Evolutionary conservation across 2,329 filamentous ascomycete species (phyloP).

Genomic region (Alternaria angustiovoidea): DNA sequence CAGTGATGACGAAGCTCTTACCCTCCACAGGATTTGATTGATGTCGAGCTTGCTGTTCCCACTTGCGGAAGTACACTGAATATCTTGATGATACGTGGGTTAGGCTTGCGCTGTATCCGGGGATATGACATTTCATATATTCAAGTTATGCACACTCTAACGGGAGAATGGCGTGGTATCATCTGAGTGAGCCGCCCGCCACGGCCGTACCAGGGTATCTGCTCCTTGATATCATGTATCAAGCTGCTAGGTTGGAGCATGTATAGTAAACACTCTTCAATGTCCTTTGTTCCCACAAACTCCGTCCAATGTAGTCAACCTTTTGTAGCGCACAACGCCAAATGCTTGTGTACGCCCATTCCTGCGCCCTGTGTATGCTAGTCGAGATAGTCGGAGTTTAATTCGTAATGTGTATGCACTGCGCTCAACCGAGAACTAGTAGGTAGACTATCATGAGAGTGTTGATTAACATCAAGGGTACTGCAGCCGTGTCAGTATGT

Average conservation of each 20-base stretch:
- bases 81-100: too few species aligned
- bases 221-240: background rate
- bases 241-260: background rate
- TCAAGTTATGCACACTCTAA: background rate
- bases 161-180: background rate
- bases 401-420: constrained; percentile 9
- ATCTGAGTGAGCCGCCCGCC: background rate
- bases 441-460: constrained; percentile 51
- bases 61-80: too few species aligned
- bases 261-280: background rate
- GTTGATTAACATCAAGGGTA: constrained; percentile 53
- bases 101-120: background rate
- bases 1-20: background rate
- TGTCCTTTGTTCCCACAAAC: background rate
- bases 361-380: constrained; percentile 10
- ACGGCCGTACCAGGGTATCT: background rate
- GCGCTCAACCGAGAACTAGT: constrained; percentile 45
- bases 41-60: background rate
- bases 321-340: background rate
- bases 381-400: constrained; percentile 10
- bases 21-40: background rate
- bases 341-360: constrained; percentile 1
- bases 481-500: constrained; percentile 31
- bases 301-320: background rate
- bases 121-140: background rate